A percentile compares a stretch with the other conserved stretches of the same genome.
phyloP scores from a whole-genome alignment of 208 protist genomes.

The Leishmania lainsoni region DNA sequence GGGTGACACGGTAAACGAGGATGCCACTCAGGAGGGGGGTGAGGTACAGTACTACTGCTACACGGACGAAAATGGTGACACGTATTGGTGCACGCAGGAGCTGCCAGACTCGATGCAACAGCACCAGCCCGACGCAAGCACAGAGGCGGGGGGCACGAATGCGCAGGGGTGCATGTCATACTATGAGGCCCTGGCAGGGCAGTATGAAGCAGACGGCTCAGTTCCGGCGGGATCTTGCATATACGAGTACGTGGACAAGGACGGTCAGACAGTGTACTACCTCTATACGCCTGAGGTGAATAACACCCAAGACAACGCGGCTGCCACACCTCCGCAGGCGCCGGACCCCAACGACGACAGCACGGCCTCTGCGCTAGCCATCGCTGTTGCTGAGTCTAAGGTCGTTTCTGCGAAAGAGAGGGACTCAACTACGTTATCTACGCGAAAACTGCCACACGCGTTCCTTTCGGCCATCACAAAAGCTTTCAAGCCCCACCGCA shows the following conservation, averaged over 20 bases:
- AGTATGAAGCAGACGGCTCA: not conserved
- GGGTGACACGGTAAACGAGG: slow-evolving; percentile 1
- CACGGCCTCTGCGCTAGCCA: slow-evolving; percentile 5
- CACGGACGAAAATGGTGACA: slow-evolving; percentile 54
- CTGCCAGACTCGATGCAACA: slow-evolving; percentile 27
- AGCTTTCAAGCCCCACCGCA: slow-evolving; percentile 23
- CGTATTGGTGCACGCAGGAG: slow-evolving; percentile 43
- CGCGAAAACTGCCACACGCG: slow-evolving; percentile 15
- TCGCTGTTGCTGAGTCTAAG: slow-evolving; percentile 12
- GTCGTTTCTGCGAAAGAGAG: slow-evolving; percentile 11
- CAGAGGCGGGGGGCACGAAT: not conserved
- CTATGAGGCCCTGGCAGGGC: not conserved
- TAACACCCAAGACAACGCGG: not conserved
- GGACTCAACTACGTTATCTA: not conserved
- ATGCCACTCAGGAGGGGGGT: not conserved
- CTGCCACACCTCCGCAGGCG: not conserved
- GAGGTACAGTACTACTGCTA: slow-evolving; percentile 61
- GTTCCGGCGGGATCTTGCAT: slow-evolving; percentile 20
- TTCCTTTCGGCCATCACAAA: slow-evolving; percentile 23
- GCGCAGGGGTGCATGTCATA: not conserved
- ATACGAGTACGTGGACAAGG: slow-evolving; percentile 47
- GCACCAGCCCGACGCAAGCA: slow-evolving; percentile 5
- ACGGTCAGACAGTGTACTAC: slow-evolving; percentile 42
- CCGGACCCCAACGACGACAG: not conserved
- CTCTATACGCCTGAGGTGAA: slow-evolving; percentile 27